These are phyloP conservation scores for Francoa sonchifolia DNA, from an alignment of 441 rosid genomes.

Conservation along the genomic window DNA sequence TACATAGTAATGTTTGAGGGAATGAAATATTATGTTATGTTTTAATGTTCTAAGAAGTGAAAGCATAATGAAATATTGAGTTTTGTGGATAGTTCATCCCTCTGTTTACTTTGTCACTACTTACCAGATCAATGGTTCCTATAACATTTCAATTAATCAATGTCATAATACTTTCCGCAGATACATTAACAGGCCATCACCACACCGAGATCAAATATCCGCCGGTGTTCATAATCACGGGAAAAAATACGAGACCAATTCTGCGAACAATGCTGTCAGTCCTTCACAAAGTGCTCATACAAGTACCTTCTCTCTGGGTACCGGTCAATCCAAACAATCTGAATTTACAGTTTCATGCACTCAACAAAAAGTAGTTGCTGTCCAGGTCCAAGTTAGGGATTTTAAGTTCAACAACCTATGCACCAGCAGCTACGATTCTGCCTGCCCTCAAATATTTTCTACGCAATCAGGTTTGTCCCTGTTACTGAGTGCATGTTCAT, in stretches of 20 bases:
- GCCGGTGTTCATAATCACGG: constrained; percentile 16
- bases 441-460: constrained; percentile 20
- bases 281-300: constrained; percentile 33
- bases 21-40: too few species aligned
- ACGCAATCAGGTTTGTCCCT: constrained; percentile 28
- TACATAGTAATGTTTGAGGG: not conserved
- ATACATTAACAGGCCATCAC: constrained; percentile 38
- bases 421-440: constrained; percentile 28
- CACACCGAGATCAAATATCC: constrained; percentile 23
- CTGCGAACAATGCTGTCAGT: constrained; percentile 24
- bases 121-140: too few species aligned
- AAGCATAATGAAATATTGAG: too few species aligned
- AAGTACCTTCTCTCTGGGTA: constrained; percentile 23
- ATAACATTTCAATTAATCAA: too few species aligned
- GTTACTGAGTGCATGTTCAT: constrained; percentile 37
- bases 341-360: constrained; percentile 27
- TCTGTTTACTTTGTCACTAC: too few species aligned
- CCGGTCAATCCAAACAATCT: constrained; percentile 25
- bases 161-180: constrained; percentile 25
- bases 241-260: constrained; percentile 25
- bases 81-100: too few species aligned
- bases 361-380: constrained; percentile 28
- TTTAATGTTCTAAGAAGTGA: too few species aligned
- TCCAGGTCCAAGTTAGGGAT: constrained; percentile 26
- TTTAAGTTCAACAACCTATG: constrained; percentile 18